Percentiles rank a stretch among this genome's conserved stretches.
phyloP scores from a whole-genome alignment of 257 asterid genomes.

The Lycium barbarum region DNA sequence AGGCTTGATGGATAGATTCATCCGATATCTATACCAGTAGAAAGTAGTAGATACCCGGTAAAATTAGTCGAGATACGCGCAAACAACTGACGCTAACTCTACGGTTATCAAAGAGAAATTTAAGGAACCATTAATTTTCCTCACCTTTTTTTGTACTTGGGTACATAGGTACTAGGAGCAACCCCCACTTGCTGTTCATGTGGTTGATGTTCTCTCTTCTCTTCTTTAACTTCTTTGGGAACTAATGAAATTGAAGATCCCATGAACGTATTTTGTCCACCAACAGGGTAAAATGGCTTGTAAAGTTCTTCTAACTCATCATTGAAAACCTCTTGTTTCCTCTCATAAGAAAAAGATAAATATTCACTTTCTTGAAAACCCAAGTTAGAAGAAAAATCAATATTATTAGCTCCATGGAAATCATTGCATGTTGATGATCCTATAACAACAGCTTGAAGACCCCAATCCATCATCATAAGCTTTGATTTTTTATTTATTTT shows the following conservation, averaged over 20 bases:
- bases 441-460: slow-evolving; percentile 63
- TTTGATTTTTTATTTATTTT: too few species aligned
- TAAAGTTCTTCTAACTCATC: slow-evolving; percentile 72
- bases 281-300: slow-evolving; percentile 70
- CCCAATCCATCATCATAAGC: slow-evolving; percentile 50
- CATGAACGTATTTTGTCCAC: slow-evolving; percentile 32
- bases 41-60: too few species aligned
- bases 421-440: slow-evolving; percentile 52
- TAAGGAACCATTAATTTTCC: not conserved
- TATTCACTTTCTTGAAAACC: slow-evolving; percentile 43
- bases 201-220: slow-evolving; percentile 6
- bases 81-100: not conserved
- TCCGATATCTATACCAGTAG: too few species aligned
- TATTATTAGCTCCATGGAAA: slow-evolving; percentile 32
- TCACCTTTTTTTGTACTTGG: slow-evolving; percentile 86
- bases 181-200: slow-evolving; percentile 31
- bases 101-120: not conserved
- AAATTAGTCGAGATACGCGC: not conserved
- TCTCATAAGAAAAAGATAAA: slow-evolving; percentile 38
- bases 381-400: slow-evolving; percentile 6
- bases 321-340: slow-evolving; percentile 30
- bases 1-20: too few species aligned
- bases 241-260: not conserved
- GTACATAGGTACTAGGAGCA: slow-evolving; percentile 41
- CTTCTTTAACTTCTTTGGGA: slow-evolving; percentile 42